A percentile compares a stretch with the other conserved stretches of the same genome.
Conservation (phyloP, 2,329 filamentous ascomycete genomes). For the Albifimbria verrucaria region DNA sequence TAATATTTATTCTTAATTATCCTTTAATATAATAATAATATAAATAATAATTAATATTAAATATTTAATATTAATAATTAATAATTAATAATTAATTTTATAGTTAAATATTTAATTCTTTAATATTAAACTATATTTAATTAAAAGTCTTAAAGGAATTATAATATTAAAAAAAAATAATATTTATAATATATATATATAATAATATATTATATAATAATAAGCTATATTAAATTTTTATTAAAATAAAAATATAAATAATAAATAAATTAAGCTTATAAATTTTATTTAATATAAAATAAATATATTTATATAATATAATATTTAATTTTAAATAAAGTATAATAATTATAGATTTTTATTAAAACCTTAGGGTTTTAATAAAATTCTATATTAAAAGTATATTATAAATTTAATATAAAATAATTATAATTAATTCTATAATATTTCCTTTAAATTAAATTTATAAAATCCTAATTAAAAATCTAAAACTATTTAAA, state of each 20-base stretch:
- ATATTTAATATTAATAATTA: background rate
- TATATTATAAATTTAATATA: background rate
- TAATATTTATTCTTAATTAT: slow-evolving; percentile 4
- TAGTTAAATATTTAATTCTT: too few relatives aligned
- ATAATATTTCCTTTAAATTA: background rate
- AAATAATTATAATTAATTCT: background rate
- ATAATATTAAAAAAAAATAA: slow-evolving; percentile 1
- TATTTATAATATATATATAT: slow-evolving; percentile 1
- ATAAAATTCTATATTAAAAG: background rate
- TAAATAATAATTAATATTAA: background rate
- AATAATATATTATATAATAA: background rate
- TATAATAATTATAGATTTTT: background rate
- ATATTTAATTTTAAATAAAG: background rate
- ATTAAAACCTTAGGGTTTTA: too few relatives aligned
- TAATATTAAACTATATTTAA: slow-evolving; percentile 1
- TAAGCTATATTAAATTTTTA: background rate
- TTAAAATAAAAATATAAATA: background rate
- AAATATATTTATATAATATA: background rate
- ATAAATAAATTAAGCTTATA: background rate
- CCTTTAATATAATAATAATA: slow-evolving; percentile 1
- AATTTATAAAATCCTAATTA: background rate
- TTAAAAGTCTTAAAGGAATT: slow-evolving; percentile 3
- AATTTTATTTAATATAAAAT: background rate
- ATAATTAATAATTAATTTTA: slow-evolving; percentile 2
- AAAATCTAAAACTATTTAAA: background rate